These are phyloP conservation scores for Termitomyces sp. DNA, from an alignment of 768 basidiomycete species.

Conservation along the genomic window DNA sequence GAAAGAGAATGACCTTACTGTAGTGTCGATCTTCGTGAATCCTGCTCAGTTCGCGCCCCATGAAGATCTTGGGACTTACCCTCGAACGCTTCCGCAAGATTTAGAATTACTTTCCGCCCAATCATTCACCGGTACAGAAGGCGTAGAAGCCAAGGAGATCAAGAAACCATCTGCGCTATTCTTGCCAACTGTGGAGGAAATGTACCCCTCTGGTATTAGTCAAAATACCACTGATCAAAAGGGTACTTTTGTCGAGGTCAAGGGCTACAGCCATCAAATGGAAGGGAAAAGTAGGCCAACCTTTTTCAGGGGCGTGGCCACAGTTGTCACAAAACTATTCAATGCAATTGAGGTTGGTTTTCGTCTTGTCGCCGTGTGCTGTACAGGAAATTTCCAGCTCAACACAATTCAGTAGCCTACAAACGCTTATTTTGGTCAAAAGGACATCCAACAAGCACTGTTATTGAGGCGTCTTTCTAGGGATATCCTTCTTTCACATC, in stretches of 20 bases:
- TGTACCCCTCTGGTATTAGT: conserved; percentile 91
- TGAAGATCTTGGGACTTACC: conserved; percentile 90
- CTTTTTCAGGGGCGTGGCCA: conserved; percentile 95
- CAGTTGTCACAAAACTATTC: conserved; percentile 93
- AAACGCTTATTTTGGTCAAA: conserved; percentile 93
- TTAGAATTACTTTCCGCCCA: conserved; percentile 54
- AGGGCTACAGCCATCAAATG: conserved; percentile 90
- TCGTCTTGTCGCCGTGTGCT: background rate
- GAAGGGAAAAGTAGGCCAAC: conserved; percentile 84
- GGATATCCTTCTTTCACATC: conserved; percentile 82
- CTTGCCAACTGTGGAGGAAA: conserved; percentile 71
- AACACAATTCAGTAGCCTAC: conserved; percentile 60
- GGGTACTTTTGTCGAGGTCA: conserved; percentile 91
- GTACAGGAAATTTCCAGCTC: background rate
- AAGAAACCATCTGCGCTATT: conserved; percentile 71
- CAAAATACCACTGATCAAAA: conserved; percentile 72
- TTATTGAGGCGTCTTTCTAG: conserved; percentile 73
- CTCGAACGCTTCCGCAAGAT: conserved; percentile 79
- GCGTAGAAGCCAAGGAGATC: conserved; percentile 15
- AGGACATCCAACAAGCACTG: conserved; percentile 96
- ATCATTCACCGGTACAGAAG: conserved; percentile 19
- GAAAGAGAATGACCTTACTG: conserved; percentile 75
- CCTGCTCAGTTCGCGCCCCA: conserved; percentile 96
- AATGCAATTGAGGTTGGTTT: conserved; percentile 77
- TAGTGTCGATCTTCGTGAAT: conserved; percentile 96